Base-by-base conservation (phyloP, 1,284 basidiomycete genomes). In the Pyrrhoderma lamaoense region DNA sequence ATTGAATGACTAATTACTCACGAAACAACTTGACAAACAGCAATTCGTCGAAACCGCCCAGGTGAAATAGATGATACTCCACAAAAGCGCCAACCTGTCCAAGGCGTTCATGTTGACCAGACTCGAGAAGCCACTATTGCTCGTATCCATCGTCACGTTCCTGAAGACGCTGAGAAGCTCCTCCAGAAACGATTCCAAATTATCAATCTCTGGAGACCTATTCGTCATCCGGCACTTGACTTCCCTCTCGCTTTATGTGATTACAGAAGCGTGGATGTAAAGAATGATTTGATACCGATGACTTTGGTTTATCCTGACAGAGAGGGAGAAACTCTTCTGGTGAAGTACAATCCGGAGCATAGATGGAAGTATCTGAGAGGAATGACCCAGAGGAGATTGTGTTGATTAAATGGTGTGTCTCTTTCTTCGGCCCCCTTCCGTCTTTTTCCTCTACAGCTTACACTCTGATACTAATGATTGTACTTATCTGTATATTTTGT, bases 121-220 rank as follows among this genome's bases (percentile, higher is more conserved):
- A 79, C 80, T 0, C 69, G 67, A 37, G 58, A 65, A 8, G 71
- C 79, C 2, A 66, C 75, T 11, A 64, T 73, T 19, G 67, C 65
- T 1, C 75, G 79, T 18, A 79, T 82, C 2, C 71, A 73, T 53
- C 69, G 73, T 11, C 78, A 82, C 56, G 68, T 77, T 23, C 38
- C 38, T 16, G 65, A 62, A 7, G 76, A 79, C 1, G 76, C 65
- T 0, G 68, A 72, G 2, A 64, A 63, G 14, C 67, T 75, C 8
- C 66, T 78, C 21, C 62, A 72, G 55, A 66, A 67, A n/a, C 77
- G 82, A 34, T 79, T 73, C 35, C 73, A 72, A 53, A 69, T 79
- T 55, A 73, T 79, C 67, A 79, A 79, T 60, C 68, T 77, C 51
- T 79, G 76, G 77, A 67, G 75, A 16, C 76, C 77, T 2, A 70